Evolutionary conservation across 305 asterid species (phyloP).

Genomic region (Fraxinus latifolia): DNA sequence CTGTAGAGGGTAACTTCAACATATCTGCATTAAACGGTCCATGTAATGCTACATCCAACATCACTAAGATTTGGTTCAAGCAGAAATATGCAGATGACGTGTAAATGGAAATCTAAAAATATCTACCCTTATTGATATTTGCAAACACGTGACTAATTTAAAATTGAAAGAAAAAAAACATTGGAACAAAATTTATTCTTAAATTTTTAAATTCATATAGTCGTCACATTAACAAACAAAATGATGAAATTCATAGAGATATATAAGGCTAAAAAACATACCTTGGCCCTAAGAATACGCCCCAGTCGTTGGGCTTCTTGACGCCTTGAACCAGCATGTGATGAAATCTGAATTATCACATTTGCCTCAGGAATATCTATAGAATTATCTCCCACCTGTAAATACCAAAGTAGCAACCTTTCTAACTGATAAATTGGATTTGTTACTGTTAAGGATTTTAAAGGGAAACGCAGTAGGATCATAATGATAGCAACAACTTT

Average conservation of each 20-base stretch:
- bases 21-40: not conserved
- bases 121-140: not conserved
- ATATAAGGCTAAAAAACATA: slow-evolving; percentile 15
- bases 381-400: slow-evolving; percentile 96
- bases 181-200: not conserved
- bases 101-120: not conserved
- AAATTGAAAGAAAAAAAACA: not conserved
- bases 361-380: slow-evolving; percentile 99
- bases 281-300: slow-evolving; percentile 99
- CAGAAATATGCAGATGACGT: not conserved
- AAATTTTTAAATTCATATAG: not conserved
- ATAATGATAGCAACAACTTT: not conserved
- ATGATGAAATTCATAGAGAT: not conserved
- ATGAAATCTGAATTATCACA: slow-evolving; percentile 94
- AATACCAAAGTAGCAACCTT: slow-evolving; percentile 18
- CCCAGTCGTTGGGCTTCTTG: slow-evolving; percentile 99
- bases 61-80: not conserved
- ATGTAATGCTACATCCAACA: not conserved
- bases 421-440: not conserved
- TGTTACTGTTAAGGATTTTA: not conserved
- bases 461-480: not conserved
- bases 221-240: slow-evolving; percentile 1
- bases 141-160: not conserved
- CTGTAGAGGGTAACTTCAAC: not conserved
- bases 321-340: slow-evolving; percentile 99